A percentile compares a stretch with the other conserved stretches of the same genome.
These are phyloP conservation scores for Globisporangium cystogenes DNA, from an alignment of 352 stramenopile genomes.

Conservation along the genomic window DNA sequence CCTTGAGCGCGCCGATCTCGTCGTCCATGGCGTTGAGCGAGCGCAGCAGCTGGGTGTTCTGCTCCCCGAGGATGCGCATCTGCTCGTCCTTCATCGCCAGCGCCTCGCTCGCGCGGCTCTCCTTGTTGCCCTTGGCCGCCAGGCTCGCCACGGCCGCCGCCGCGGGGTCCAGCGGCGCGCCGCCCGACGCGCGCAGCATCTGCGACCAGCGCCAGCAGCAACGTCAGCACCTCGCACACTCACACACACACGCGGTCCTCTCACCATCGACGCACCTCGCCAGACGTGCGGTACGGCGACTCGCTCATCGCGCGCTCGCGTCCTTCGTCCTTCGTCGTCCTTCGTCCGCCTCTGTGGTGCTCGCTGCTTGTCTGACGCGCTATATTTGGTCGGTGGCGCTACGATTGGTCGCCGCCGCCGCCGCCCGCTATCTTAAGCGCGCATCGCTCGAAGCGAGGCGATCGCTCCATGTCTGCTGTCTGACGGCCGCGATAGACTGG, in stretches of 20 bases:
- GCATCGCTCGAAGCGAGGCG: too few relatives aligned
- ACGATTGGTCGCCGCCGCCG: too few relatives aligned
- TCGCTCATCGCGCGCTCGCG: conserved; percentile 7
- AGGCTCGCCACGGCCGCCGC: conserved; percentile 26
- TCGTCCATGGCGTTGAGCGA: conserved; percentile 87
- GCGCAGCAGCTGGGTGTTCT: conserved; percentile 86
- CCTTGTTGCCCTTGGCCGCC: conserved; percentile 71
- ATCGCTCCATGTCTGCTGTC: too few relatives aligned
- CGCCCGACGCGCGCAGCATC: not conserved
- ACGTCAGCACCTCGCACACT: not conserved
- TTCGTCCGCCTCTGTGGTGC: not conserved
- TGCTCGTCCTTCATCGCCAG: conserved; percentile 96
- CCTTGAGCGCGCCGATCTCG: conserved; percentile 58
- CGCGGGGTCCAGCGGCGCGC: not conserved
- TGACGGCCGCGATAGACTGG: too few relatives aligned
- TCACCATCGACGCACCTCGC: conserved; percentile 3
- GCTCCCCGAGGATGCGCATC: conserved; percentile 91
- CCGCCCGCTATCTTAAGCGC: too few relatives aligned
- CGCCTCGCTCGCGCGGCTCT: conserved; percentile 87
- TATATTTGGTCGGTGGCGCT: too few relatives aligned
- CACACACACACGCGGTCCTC: too few relatives aligned
- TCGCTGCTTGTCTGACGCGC: too few relatives aligned
- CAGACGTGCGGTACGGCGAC: conserved; percentile 8
- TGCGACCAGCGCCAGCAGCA: not conserved
- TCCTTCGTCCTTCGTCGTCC: not conserved